These are phyloP conservation scores for Lepidium africanum DNA, from an alignment of 345 rosid species.

Conservation along the genomic window DNA sequence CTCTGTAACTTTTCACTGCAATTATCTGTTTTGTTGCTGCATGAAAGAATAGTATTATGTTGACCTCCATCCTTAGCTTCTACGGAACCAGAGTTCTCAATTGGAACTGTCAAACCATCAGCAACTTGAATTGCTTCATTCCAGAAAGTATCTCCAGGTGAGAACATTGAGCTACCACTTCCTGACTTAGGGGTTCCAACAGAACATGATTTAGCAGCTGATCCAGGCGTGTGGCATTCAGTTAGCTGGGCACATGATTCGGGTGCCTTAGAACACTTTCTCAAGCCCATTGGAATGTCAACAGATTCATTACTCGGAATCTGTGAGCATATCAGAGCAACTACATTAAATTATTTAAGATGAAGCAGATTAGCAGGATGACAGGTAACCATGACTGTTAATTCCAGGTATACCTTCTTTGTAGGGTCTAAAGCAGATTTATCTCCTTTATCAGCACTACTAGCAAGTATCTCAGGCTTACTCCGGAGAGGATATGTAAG, in stretches of 20 bases:
- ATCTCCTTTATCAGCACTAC: conserved; percentile 27
- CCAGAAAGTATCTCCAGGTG: conserved; percentile 99
- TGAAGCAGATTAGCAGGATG: conserved; percentile 8
- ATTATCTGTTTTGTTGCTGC: conserved; percentile 25
- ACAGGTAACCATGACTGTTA: neutral
- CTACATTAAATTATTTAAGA: neutral
- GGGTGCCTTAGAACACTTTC: conserved; percentile 46
- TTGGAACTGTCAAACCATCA: conserved; percentile 59
- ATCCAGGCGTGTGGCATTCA: conserved; percentile 61
- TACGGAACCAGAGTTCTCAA: conserved; percentile 27
- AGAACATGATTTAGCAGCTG: conserved; percentile 37
- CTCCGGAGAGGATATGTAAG: conserved; percentile 26
- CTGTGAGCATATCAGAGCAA: conserved; percentile 20
- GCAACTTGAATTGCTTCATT: conserved; percentile 89
- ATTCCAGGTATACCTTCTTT: conserved; percentile 37
- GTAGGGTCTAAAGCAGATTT: conserved; percentile 18
- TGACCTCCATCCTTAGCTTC: conserved; percentile 20
- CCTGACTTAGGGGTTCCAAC: conserved; percentile 60
- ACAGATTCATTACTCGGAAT: conserved; percentile 14
- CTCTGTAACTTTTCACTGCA: conserved; percentile 29
- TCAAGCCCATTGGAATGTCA: conserved; percentile 46
- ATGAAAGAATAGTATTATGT: conserved; percentile 13
- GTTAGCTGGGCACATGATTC: conserved; percentile 28
- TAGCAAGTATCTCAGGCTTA: conserved; percentile 34
- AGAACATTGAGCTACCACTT: conserved; percentile 79